Evolutionary conservation across 306 rosid species (phyloP).

Genomic region (Lathyrus sativus): DNA sequence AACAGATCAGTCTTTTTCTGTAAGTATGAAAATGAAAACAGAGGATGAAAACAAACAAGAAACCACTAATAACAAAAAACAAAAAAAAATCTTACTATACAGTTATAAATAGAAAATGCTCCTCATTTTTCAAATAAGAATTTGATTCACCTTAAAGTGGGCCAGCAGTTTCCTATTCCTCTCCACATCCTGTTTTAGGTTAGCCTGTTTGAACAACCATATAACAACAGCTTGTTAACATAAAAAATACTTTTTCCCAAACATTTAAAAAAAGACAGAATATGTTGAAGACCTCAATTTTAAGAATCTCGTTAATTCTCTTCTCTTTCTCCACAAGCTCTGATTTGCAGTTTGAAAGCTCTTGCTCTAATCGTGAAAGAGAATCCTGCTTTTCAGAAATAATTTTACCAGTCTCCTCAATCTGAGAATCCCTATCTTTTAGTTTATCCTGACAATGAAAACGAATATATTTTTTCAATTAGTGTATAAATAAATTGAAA

Average conservation of each 20-base stretch:
- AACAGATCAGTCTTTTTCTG: slow-evolving; percentile 62
- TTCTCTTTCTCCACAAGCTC: slow-evolving; percentile 73
- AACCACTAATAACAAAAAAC: neutral
- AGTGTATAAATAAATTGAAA: neutral
- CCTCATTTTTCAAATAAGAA: slow-evolving; percentile 12
- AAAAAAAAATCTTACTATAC: neutral
- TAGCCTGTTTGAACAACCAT: slow-evolving; percentile 55
- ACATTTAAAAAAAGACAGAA: slow-evolving; percentile 12
- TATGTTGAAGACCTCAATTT: slow-evolving; percentile 58
- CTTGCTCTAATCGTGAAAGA: slow-evolving; percentile 62
- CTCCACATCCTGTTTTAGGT: slow-evolving; percentile 64
- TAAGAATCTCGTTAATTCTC: slow-evolving; percentile 58
- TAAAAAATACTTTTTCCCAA: neutral
- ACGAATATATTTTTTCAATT: slow-evolving; percentile 17
- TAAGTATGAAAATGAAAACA: slow-evolving; percentile 22
- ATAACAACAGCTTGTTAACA: slow-evolving; percentile 15
- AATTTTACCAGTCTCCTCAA: slow-evolving; percentile 57
- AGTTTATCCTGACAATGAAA: slow-evolving; percentile 60
- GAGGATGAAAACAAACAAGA: neutral
- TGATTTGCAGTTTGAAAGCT: slow-evolving; percentile 60
- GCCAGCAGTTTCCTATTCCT: slow-evolving; percentile 53
- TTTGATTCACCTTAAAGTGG: slow-evolving; percentile 59
- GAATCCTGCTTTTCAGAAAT: slow-evolving; percentile 61
- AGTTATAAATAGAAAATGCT: neutral
- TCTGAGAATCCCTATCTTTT: slow-evolving; percentile 61